A percentile compares a stretch with the other conserved stretches of the same genome.
These are phyloP conservation scores for Apophysomyces ossiformis DNA, from an alignment of 371 early-diverging fungal species.

Conservation along the genomic window DNA sequence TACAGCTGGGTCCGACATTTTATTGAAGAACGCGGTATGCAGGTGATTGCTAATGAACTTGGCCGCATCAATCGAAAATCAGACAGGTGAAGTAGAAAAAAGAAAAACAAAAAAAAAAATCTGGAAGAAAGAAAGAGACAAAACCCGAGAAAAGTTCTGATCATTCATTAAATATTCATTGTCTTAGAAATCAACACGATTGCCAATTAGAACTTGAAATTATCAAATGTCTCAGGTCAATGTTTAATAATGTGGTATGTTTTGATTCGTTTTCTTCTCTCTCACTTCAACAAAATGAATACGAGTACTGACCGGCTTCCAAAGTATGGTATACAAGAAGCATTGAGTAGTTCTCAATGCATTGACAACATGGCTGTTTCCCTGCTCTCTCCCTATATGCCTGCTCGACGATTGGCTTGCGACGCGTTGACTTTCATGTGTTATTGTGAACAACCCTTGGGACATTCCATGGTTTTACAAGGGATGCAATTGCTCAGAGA, in stretches of 20 bases:
- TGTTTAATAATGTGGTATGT: slow-evolving; percentile 64
- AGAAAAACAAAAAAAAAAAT: slow-evolving; percentile 1
- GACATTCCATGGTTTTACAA: slow-evolving; percentile 46
- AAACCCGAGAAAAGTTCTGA: no score
- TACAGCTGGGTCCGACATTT: slow-evolving; percentile 63
- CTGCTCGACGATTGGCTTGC: slow-evolving; percentile 75
- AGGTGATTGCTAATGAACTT: slow-evolving; percentile 66
- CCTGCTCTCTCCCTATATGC: slow-evolving; percentile 70
- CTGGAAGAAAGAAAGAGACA: no score
- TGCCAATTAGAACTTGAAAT: slow-evolving; percentile 74
- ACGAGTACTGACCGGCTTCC: background rate
- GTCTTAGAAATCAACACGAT: slow-evolving; percentile 55
- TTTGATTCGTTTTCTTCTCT: background rate
- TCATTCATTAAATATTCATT: background rate
- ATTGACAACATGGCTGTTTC: slow-evolving; percentile 73
- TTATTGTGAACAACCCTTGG: slow-evolving; percentile 77
- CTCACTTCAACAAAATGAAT: background rate
- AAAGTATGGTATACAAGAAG: slow-evolving; percentile 37
- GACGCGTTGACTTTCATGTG: slow-evolving; percentile 83
- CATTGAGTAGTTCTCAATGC: slow-evolving; percentile 48
- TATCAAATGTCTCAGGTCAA: slow-evolving; percentile 70
- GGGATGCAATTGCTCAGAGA: slow-evolving; percentile 55
- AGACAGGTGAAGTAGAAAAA: slow-evolving; percentile 32
- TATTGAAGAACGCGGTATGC: slow-evolving; percentile 71
- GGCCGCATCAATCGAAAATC: slow-evolving; percentile 53